These are phyloP conservation scores for Simplicillium sp. DNA, from an alignment of 2,329 filamentous ascomycete species.

Conservation along the genomic window DNA sequence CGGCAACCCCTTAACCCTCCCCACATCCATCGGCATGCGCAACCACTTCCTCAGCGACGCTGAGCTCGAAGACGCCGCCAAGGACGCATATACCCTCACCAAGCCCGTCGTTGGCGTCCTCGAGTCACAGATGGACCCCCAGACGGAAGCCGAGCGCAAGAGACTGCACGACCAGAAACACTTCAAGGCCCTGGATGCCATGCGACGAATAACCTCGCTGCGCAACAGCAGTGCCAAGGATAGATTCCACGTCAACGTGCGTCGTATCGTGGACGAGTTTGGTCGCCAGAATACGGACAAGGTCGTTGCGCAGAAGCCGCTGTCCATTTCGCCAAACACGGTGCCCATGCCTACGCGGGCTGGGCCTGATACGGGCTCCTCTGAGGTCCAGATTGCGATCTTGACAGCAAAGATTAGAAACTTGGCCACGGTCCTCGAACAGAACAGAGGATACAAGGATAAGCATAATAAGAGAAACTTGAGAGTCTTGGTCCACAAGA, in stretches of 20 bases:
- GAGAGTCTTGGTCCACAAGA: constrained; percentile 72
- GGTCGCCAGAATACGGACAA: constrained; percentile 84
- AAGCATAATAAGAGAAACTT: constrained; percentile 93
- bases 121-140: constrained; percentile 29
- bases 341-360: constrained; percentile 44
- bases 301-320: constrained; percentile 52
- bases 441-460: constrained; percentile 64
- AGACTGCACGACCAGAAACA: constrained; percentile 46
- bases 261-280: constrained; percentile 77
- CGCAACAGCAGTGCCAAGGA: constrained; percentile 72
- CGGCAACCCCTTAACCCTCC: constrained; percentile 25
- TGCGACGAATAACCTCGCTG: constrained; percentile 70
- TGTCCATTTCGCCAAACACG: constrained; percentile 30
- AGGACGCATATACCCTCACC: constrained; percentile 59
- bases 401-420: constrained; percentile 88
- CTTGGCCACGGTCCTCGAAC: constrained; percentile 62
- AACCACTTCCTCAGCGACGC: constrained; percentile 67
- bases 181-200: constrained; percentile 60
- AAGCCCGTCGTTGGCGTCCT: constrained; percentile 38
- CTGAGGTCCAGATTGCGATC: constrained; percentile 96
- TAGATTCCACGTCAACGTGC: constrained; percentile 70
- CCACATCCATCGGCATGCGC: constrained; percentile 44
- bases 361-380: constrained; percentile 89
- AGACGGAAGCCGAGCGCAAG: constrained; percentile 21
- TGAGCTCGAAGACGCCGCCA: constrained; percentile 58